Evolutionary conservation across 139 green algal species (phyloP).

Genomic region (Pleodorina starrii): DNA sequence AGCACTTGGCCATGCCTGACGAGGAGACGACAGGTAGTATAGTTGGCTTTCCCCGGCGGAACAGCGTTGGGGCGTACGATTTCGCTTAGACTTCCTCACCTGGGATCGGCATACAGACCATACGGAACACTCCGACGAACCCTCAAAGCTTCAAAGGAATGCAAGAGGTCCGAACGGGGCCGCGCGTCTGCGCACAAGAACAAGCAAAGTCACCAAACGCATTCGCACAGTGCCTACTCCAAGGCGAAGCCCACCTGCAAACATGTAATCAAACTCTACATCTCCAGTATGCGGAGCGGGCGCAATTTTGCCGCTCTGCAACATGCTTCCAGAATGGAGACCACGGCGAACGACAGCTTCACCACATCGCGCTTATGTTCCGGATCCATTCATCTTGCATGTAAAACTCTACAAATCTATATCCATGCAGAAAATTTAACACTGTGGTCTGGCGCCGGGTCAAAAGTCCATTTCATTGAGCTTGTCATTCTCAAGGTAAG

Average conservation of each 20-base stretch:
- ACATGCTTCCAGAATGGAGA: not conserved
- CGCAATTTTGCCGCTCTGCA: conserved; percentile 18
- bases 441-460: no score
- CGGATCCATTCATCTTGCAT: not conserved
- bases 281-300: conserved; percentile 20
- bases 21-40: not conserved
- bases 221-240: not conserved
- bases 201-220: not conserved
- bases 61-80: no score
- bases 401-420: no score
- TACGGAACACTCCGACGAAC: not conserved
- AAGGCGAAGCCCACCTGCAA: not conserved
- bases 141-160: conserved; percentile 14
- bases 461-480: no score
- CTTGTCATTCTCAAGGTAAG: no score
- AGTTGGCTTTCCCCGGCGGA: not conserved
- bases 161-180: not conserved
- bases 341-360: not conserved
- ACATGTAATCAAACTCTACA: conserved; percentile 32
- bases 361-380: not conserved
- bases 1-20: not conserved
- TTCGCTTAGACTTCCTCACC: no score
- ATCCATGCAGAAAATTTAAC: no score
- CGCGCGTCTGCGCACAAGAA: not conserved
- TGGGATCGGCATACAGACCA: not conserved